phyloP scores from a whole-genome alignment of 2,329 filamentous ascomycete species.

The Leptodontidium sp. region DNA sequence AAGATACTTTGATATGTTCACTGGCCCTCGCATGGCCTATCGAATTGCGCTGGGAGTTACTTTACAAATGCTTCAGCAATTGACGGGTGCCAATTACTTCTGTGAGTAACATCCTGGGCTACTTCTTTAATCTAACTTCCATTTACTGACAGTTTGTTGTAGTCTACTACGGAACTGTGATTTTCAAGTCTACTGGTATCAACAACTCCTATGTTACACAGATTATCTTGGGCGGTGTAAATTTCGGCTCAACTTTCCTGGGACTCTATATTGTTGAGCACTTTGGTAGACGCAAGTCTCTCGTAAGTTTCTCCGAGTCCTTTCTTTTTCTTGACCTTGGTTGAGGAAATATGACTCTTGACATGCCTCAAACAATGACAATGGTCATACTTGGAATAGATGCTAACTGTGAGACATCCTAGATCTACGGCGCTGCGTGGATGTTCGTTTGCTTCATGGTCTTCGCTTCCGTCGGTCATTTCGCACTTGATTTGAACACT shows the following conservation, averaged over 20 bases:
- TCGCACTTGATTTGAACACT: constrained; percentile 51
- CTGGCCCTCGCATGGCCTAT: constrained; percentile 65
- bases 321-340: background rate
- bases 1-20: constrained; percentile 67
- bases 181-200: constrained; percentile 58
- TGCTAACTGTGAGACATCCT: too few species aligned
- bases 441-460: constrained; percentile 67
- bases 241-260: constrained; percentile 70
- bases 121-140: background rate
- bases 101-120: constrained; percentile 44
- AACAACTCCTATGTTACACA: constrained; percentile 74
- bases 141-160: constrained; percentile 35
- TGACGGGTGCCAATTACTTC: constrained; percentile 68
- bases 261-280: constrained; percentile 72
- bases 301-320: background rate
- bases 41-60: constrained; percentile 69
- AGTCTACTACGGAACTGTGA: constrained; percentile 69
- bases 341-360: background rate
- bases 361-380: background rate
- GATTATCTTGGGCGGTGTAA: constrained; percentile 72
- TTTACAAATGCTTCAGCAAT: constrained; percentile 72
- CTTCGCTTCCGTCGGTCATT: constrained; percentile 60
- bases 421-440: constrained; percentile 68
- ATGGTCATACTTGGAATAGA: background rate
- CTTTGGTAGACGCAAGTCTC: constrained; percentile 66